phyloP scores from a whole-genome alignment of 352 stramenopile species.

The Globisporangium alternatum region DNA sequence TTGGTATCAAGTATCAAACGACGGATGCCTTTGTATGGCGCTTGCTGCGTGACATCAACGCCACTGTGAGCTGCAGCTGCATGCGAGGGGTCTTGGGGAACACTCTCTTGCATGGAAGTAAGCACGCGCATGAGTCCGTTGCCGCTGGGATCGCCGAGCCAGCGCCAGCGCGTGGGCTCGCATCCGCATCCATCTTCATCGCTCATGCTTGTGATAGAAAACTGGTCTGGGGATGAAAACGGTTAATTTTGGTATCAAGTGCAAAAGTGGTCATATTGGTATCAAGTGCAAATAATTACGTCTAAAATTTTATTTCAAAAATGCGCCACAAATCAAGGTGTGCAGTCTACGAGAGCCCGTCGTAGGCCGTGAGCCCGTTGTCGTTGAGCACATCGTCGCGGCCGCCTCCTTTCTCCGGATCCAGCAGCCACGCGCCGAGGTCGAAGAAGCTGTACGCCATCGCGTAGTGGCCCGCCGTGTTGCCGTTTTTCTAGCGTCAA shows the following conservation, averaged over 20 bases:
- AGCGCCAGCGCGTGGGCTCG: constrained; percentile 16
- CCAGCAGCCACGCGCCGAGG: constrained; percentile 89
- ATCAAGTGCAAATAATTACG: background rate
- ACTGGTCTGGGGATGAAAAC: too few species aligned
- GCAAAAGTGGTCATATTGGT: background rate
- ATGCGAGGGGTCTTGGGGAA: background rate
- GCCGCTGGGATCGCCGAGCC: constrained; percentile 18
- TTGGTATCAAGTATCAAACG: constrained; percentile 1
- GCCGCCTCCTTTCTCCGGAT: constrained; percentile 79
- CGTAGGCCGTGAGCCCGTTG: constrained; percentile 89
- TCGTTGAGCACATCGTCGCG: constrained; percentile 89
- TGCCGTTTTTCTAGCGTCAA: constrained; percentile 60
- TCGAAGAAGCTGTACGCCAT: constrained; percentile 92
- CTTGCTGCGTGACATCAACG: background rate
- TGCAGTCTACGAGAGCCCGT: constrained; percentile 61
- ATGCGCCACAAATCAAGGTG: background rate
- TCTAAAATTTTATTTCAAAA: background rate
- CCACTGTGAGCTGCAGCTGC: background rate
- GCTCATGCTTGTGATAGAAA: background rate
- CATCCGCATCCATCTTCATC: background rate
- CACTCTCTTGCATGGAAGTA: constrained; percentile 19
- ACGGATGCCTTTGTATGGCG: background rate
- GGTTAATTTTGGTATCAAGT: too few species aligned
- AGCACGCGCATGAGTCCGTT: constrained; percentile 35
- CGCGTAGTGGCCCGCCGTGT: constrained; percentile 92